Evolutionary conservation across 768 basidiomycete species (phyloP).

Genomic region (Suillus subaureus): DNA sequence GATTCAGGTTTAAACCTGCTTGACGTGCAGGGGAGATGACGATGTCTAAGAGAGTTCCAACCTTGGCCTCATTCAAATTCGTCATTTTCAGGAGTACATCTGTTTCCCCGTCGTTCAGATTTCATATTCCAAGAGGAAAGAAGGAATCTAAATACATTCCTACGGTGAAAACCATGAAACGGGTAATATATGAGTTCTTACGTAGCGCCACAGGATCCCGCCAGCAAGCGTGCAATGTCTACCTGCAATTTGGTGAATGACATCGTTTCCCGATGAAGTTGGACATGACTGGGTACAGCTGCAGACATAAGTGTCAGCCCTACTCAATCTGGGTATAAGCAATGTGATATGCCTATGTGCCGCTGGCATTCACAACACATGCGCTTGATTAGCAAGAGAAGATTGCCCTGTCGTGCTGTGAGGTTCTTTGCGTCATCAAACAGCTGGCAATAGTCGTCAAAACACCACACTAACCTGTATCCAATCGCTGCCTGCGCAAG

Average conservation of each 20-base stretch:
- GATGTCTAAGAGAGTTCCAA: not conserved
- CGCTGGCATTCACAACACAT: not conserved
- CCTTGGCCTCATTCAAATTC: not conserved
- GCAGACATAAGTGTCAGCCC: not conserved
- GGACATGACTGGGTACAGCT: not conserved
- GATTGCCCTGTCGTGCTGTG: too few species aligned
- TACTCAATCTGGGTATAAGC: not conserved
- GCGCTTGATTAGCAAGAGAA: too few species aligned
- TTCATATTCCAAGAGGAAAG: not conserved
- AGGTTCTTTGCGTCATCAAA: too few species aligned
- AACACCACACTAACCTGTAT: too few species aligned
- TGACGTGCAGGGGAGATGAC: not conserved
- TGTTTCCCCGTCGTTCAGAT: not conserved
- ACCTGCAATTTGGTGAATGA: not conserved
- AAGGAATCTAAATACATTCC: not conserved
- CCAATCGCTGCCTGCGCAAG: not conserved
- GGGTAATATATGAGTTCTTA: not conserved
- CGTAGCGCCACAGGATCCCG: not conserved
- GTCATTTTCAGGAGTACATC: not conserved
- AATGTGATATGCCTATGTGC: not conserved
- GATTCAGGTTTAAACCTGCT: not conserved
- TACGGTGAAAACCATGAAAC: not conserved
- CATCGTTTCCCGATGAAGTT: not conserved
- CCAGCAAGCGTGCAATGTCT: not conserved
- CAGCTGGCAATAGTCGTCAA: too few species aligned